Evolutionary conservation across 2,329 filamentous ascomycete species (phyloP).

Genomic region (Fusarium decemcellulare): DNA sequence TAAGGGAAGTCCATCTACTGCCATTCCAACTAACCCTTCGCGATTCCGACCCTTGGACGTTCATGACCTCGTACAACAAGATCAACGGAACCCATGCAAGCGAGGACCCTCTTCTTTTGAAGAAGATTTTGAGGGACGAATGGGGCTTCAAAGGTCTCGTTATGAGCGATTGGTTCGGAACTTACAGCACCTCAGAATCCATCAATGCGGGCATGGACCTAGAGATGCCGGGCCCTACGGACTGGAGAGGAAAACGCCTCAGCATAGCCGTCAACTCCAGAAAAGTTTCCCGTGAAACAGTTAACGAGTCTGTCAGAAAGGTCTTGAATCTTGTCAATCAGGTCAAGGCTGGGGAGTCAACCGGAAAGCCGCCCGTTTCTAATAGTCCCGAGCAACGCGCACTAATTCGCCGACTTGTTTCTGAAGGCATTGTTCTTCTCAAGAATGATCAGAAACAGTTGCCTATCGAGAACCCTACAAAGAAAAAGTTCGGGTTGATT

Average conservation of each 20-base stretch:
- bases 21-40: conserved; percentile 57
- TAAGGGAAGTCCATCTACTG: conserved; percentile 46
- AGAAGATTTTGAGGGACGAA: conserved; percentile 50
- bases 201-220: conserved; percentile 47
- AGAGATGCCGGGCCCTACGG: conserved; percentile 53
- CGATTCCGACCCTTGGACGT: conserved; percentile 54
- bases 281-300: conserved; percentile 33
- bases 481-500: conserved; percentile 53
- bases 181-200: conserved; percentile 48
- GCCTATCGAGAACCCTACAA: conserved; percentile 31
- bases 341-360: conserved; percentile 8
- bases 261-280: conserved; percentile 47
- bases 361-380: conserved; percentile 6
- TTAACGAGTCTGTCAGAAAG: conserved; percentile 46
- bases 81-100: conserved; percentile 57
- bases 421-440: conserved; percentile 27
- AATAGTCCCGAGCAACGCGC: conserved; percentile 30
- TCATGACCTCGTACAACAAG: conserved; percentile 51
- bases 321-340: conserved; percentile 36
- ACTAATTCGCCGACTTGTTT: conserved; percentile 28
- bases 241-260: conserved; percentile 40
- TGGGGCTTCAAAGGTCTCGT: conserved; percentile 39
- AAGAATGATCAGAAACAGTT: conserved; percentile 19
- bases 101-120: conserved; percentile 37
- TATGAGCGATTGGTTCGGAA: conserved; percentile 54